Evolutionary conservation across 2,329 filamentous ascomycete species (phyloP).

Genomic region (Nigrospora osmanthi): DNA sequence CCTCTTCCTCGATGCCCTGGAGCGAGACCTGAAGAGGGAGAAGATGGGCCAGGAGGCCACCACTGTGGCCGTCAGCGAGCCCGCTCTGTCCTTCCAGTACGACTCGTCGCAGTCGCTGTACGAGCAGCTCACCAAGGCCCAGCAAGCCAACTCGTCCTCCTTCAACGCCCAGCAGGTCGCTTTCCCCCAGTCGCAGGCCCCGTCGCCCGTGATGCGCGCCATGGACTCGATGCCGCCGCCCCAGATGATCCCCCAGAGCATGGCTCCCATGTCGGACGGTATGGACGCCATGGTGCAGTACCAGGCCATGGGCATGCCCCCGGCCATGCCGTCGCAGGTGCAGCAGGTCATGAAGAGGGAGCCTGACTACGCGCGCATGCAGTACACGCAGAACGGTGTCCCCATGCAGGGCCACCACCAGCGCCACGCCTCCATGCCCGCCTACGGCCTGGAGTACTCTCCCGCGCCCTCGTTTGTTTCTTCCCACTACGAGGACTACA

Average conservation of each 20-base stretch:
- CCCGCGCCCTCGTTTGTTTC: conserved; percentile 96
- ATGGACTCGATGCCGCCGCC: conserved; percentile 93
- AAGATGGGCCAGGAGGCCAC: conserved; percentile 98
- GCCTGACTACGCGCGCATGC: conserved; percentile 70
- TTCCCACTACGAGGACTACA: conserved; percentile 98
- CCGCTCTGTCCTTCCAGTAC: conserved; percentile 95
- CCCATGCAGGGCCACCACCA: conserved; percentile 78
- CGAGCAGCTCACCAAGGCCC: conserved; percentile 97
- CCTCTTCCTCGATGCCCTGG: conserved; percentile 92
- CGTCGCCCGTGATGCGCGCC: conserved; percentile 81
- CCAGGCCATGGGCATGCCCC: conserved; percentile 61
- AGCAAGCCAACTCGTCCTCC: conserved; percentile 96
- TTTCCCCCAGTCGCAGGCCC: conserved; percentile 68
- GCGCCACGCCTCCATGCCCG: conserved; percentile 96
- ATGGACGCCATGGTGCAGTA: conserved; percentile 71
- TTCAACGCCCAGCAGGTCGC: conserved; percentile 73
- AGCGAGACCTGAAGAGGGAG: conserved; percentile 95
- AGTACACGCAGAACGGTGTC: conserved; percentile 89
- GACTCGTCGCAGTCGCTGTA: conserved; percentile 98
- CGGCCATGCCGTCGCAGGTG: conserved; percentile 56
- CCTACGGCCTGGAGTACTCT: conserved; percentile 91
- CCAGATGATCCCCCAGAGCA: conserved; percentile 60
- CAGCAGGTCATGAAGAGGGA: conserved; percentile 74
- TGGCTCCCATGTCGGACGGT: conserved; percentile 51
- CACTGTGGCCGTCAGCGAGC: conserved; percentile 93